phyloP scores from a whole-genome alignment of 768 basidiomycete species.

The Leccinum uliginosum region DNA sequence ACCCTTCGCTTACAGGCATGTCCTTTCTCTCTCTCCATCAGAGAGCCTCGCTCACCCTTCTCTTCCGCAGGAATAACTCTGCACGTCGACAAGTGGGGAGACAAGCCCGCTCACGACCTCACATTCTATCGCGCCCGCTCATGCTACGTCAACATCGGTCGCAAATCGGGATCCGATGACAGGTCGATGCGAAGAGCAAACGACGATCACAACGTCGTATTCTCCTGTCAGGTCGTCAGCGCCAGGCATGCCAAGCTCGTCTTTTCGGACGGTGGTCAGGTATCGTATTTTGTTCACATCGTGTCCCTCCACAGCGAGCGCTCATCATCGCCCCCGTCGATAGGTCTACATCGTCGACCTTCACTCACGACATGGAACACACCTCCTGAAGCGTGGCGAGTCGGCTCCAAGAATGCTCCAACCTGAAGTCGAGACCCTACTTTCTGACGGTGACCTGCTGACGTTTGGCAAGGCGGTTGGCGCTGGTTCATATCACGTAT shows the following conservation, averaged over 20 bases:
- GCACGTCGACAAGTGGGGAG: slow-evolving; percentile 50
- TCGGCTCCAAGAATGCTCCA: slow-evolving; percentile 42
- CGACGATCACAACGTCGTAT: slow-evolving; percentile 51
- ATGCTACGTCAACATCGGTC: slow-evolving; percentile 59
- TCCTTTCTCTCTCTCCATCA: slow-evolving; percentile 16
- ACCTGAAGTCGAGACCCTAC: slow-evolving; percentile 51
- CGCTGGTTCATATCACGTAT: slow-evolving; percentile 54
- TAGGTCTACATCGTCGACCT: slow-evolving; percentile 71
- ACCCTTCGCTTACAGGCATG: slow-evolving; percentile 41
- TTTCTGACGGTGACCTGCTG: slow-evolving; percentile 64
- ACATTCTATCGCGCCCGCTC: slow-evolving; percentile 50
- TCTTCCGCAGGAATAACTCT: slow-evolving; percentile 50
- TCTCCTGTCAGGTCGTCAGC: slow-evolving; percentile 76
- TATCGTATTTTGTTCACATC: slow-evolving; percentile 30
- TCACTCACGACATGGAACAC: slow-evolving; percentile 73
- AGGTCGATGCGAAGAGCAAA: slow-evolving; percentile 36
- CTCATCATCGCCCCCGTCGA: not conserved
- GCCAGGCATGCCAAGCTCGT: slow-evolving; percentile 74
- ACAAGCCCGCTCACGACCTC: slow-evolving; percentile 42
- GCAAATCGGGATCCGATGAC: slow-evolving; percentile 51
- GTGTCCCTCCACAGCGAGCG: slow-evolving; percentile 5
- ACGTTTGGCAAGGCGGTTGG: slow-evolving; percentile 79
- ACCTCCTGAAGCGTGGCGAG: slow-evolving; percentile 54
- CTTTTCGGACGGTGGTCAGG: slow-evolving; percentile 67
- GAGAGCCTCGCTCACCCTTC: slow-evolving; percentile 13